Evolutionary conservation across 2,329 filamentous ascomycete genomes (phyloP), one percentile per base, ranked within the genome.

Genomic region (Cladosporium sphaerospermum): DNA sequence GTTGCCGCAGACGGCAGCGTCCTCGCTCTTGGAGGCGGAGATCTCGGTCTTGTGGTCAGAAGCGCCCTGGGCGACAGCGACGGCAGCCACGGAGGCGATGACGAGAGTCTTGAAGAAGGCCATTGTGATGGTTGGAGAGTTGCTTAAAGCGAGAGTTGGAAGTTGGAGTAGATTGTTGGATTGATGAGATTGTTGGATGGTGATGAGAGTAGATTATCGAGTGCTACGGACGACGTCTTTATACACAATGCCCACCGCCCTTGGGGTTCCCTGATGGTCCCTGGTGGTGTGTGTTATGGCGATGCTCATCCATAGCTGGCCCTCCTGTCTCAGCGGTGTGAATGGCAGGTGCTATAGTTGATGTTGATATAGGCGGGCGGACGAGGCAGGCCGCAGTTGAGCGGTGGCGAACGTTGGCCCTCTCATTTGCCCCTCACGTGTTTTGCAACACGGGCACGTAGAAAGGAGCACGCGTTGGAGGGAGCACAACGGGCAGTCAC

Each of bases 91-190:
- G 46, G 46, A 49, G 46, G 46, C 46, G 37, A 49, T 49, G 46
- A 49, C 7, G 46, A 49, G 46, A 49, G 46, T 32, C 46, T 49
- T 49, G 46, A 41, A 18, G 46, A 49, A 49, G 46, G 46, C 46
- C 46, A 49, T 49, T 49, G 40, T 49, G 28, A 43, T 49, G 33
- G 13, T 49, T 40, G 46, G 46, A 32, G 28, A 28, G 46, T 49
- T 49, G 46, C 19, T 40, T 13, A 10, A 16, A 41, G 46, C 46
- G 46, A 49, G 23, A 41, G 46, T 49, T n/a, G 39, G 3, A 14
- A 16, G n/a, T 13, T 39, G 28, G 43, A 19, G 31, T 48, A 14
- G 45, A 49, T 47, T 47, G 45, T 28, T 28, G 23, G 23, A 45
- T 45, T 45, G 44, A 40, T 48, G 40, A 37, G 36, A 49, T 49